phyloP scores from a whole-genome alignment of 2,329 filamentous ascomycete genomes.

The Periconia sp. region DNA sequence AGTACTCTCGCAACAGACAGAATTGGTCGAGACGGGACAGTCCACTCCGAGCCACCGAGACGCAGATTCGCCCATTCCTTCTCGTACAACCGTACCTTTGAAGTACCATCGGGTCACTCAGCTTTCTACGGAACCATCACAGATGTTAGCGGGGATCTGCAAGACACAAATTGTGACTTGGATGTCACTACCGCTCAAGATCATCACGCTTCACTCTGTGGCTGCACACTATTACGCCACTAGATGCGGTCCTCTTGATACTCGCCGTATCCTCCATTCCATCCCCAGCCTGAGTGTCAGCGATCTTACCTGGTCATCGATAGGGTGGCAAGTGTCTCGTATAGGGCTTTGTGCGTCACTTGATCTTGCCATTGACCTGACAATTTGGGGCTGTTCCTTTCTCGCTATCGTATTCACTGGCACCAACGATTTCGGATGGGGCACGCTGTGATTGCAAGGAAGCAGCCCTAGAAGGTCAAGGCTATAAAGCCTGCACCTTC shows the following conservation, averaged over 20 bases:
- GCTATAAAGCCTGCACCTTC: too few relatives aligned
- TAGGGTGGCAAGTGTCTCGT: slow-evolving; percentile 30
- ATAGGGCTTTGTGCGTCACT: slow-evolving; percentile 35
- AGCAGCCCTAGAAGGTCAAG: not conserved
- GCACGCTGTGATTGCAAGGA: slow-evolving; percentile 24
- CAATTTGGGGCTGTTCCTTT: slow-evolving; percentile 38
- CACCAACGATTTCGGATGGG: slow-evolving; percentile 37
- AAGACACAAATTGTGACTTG: slow-evolving; percentile 35
- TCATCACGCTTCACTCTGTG: slow-evolving; percentile 32
- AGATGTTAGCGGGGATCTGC: slow-evolving; percentile 34
- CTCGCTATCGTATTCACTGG: slow-evolving; percentile 30
- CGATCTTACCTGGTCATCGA: slow-evolving; percentile 17
- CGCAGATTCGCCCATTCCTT: slow-evolving; percentile 5
- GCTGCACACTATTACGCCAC: slow-evolving; percentile 31
- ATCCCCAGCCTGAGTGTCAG: slow-evolving; percentile 7
- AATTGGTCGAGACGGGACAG: slow-evolving; percentile 17
- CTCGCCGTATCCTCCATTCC: slow-evolving; percentile 9
- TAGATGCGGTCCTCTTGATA: slow-evolving; percentile 2
- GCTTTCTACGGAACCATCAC: slow-evolving; percentile 36
- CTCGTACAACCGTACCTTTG: slow-evolving; percentile 6
- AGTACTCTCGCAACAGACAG: slow-evolving; percentile 31
- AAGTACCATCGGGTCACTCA: slow-evolving; percentile 38
- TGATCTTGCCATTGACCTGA: slow-evolving; percentile 36
- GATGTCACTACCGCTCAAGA: slow-evolving; percentile 32
- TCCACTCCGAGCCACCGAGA: slow-evolving; percentile 9